Evolutionary conservation across 2,329 filamentous ascomycete species (phyloP).

Genomic region (Claviceps sp.): DNA sequence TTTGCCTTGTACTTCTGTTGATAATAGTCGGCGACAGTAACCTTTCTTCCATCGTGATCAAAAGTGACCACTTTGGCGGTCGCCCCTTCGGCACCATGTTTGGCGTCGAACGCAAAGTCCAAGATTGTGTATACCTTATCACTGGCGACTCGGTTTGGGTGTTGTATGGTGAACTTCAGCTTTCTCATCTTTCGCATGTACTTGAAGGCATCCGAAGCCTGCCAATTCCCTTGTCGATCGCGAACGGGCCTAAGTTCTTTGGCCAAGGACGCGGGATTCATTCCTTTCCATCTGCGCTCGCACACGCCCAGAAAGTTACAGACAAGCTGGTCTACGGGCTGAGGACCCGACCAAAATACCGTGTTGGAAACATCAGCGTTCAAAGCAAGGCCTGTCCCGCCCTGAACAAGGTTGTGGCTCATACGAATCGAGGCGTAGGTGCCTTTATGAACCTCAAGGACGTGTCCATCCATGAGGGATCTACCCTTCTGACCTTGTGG

Average conservation of each 20-base stretch:
- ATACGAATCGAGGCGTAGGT: constrained; percentile 77
- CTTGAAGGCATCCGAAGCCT: constrained; percentile 38
- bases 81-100: constrained; percentile 31
- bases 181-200: constrained; percentile 39
- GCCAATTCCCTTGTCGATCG: constrained; percentile 12
- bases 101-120: constrained; percentile 33
- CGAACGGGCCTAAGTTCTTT: constrained; percentile 23
- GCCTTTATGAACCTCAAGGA: constrained; percentile 73
- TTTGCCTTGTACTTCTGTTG: constrained; percentile 36
- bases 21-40: constrained; percentile 43
- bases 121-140: constrained; percentile 39
- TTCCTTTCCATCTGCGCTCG: constrained; percentile 16
- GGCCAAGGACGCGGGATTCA: constrained; percentile 14
- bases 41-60: constrained; percentile 29
- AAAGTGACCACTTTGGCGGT: constrained; percentile 44
- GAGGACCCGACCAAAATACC: constrained; percentile 57
- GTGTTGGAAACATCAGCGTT: constrained; percentile 90
- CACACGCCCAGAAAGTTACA: constrained; percentile 20
- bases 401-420: constrained; percentile 38
- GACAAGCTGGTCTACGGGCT: constrained; percentile 25
- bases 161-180: constrained; percentile 42
- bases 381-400: constrained; percentile 54
- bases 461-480: constrained; percentile 39
- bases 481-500: constrained; percentile 32
- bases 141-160: constrained; percentile 31